Evolutionary conservation across 108 stramenopile genomes (phyloP), one percentile per base, ranked within the genome.

Genomic region (Stephanodiscus minutulus): DNA sequence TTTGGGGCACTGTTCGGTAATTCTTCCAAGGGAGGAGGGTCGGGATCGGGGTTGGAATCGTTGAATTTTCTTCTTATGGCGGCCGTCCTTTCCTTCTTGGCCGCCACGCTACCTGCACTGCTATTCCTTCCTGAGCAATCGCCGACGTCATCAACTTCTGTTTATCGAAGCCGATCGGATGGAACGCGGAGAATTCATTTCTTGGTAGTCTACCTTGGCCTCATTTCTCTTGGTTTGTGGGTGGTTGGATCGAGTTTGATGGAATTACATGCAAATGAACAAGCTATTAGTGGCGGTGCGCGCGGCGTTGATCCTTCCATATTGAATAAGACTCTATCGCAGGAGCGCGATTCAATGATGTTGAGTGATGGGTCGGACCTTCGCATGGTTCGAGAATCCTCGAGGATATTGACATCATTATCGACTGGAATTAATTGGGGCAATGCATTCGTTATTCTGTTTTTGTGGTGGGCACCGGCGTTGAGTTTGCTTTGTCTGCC

Each of bases 11-110:
- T 91, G 29, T 83, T 85, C 29, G 31, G 64, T 28, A 63, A 61
- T 15, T 44, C 43, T 13, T 44, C 12, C 43, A 3, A 11, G 43
- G 13, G 3, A 15, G 43, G 43, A 44, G 43, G 43, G 43, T 44
- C 43, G 43, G 43, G 39, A 48, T 72, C 66, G 46, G 62, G 63
- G 50, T 47, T 73, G 55, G 64, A 68, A 24, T 66, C 79, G 21
- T 75, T 94, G 27, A 86, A 94, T 54, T 90, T 94, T 73, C 73
- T 94, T 24, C 85, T 89, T 44, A 90, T 94, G 88, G 89, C 86
- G 13, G 85, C 90, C 1, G 76, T 79, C 22, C 83, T 94, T 44
- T 86, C 85, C 27, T 68, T 89, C 35, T 25, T 76, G 18, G 86
- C 85, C 7, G 91, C 85, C 1, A 67, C 61, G 7, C 61, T 91